Evolutionary conservation across 306 rosid species (phyloP), one percentile per base, ranked within the genome.

Genomic region (Glycine latifolia): DNA sequence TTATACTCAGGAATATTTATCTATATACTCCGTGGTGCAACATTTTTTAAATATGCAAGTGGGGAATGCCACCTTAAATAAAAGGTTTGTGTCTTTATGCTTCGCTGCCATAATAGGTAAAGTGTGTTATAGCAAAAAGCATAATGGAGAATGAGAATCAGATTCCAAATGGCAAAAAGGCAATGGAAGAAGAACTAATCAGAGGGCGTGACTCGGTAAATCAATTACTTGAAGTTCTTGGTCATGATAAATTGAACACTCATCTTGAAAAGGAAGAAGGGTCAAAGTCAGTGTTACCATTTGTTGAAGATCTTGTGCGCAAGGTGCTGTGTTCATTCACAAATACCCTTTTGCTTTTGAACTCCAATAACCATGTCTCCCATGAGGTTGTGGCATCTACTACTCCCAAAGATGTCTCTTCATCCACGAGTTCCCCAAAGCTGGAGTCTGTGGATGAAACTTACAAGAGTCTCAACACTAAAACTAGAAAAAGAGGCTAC

Each of bases 141-240:
- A 6, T 2, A 10, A 84, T 78, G 80, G 83, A 83, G 77, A 66
- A 73, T 78, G n/a, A 54, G 15, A 73, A 12, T 20, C 20, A 20
- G 20, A 20, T 20, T 20, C 20, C 20, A 20, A 20, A 20, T 20
- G 20, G 20, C 20, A 20, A 20, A 35, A 39, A 1, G 50, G 84
- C 81, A 56, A 73, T 73, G 54, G 63, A 78, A 41, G 37, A 84
- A 50, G 84, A 84, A 41, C 78, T 79, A 4, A 6, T 55, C 3
- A 75, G 77, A 74, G 87, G 87, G 37, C 67, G 78, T 67, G 87
- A 79, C 11, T 11, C 54, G 39, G 84, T 68, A n/a, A 84, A 79
- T 49, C 78, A 74, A 48, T 14, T 84, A 26, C 81, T 84, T 11
- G 53, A 79, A 43, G 75, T 81, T 4, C n/a, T 84, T 58, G 54